Evolutionary conservation across 2,329 filamentous ascomycete genomes (phyloP).

Genomic region (Hymenoscyphus linearis): DNA sequence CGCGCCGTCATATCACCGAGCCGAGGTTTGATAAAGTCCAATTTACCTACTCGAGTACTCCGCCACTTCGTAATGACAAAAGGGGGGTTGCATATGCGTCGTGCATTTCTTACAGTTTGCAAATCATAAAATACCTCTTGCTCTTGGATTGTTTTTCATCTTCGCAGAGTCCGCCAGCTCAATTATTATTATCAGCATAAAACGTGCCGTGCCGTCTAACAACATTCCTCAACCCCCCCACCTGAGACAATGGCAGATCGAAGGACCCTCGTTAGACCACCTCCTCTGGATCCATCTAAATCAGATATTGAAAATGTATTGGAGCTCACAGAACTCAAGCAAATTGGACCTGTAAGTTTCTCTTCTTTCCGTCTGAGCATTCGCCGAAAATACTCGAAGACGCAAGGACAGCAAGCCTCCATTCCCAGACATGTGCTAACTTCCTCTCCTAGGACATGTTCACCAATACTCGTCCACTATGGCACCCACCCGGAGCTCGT

Average conservation of each 20-base stretch:
- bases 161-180: background rate
- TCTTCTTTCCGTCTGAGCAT: background rate
- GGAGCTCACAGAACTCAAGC: conserved; percentile 73
- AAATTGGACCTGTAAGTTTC: conserved; percentile 63
- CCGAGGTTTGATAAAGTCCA: background rate
- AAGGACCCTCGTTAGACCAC: conserved; percentile 67
- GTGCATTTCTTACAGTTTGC: background rate
- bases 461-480: conserved; percentile 86
- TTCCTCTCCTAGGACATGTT: conserved; percentile 66
- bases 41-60: too few relatives aligned
- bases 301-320: conserved; percentile 84
- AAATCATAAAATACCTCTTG: background rate
- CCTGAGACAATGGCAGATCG: conserved; percentile 27
- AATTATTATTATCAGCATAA: background rate
- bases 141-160: background rate
- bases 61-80: background rate
- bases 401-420: background rate
- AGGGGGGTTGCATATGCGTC: background rate
- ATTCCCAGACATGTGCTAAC: conserved; percentile 6
- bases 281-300: conserved; percentile 64
- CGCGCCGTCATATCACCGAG: background rate
- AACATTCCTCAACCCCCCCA: background rate
- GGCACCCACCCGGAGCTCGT: conserved; percentile 86
- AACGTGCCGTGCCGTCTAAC: too few relatives aligned
- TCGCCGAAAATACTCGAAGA: background rate